A percentile compares a stretch with the other conserved stretches of the same genome.
These are phyloP conservation scores for Ceratobasidium sp. DNA, from an alignment of 1,284 basidiomycete species.

Conservation along the genomic window DNA sequence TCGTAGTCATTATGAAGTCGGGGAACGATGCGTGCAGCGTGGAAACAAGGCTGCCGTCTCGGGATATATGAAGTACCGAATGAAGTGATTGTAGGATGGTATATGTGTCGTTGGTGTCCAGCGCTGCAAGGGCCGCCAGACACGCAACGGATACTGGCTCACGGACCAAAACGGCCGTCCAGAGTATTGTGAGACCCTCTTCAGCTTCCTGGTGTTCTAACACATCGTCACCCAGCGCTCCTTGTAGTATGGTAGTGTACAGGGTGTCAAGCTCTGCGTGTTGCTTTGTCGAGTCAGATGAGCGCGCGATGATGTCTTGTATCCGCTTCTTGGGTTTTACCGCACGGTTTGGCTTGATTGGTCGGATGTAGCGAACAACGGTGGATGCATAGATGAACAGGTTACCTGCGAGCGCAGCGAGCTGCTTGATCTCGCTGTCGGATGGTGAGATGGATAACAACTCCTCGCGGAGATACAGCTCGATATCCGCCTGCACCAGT, in stretches of 20 bases:
- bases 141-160: neutral
- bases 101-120: neutral
- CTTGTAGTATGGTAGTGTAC: neutral
- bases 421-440: neutral
- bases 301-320: neutral
- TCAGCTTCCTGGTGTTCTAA: neutral
- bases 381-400: conserved; percentile 15
- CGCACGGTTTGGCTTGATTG: neutral
- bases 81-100: neutral
- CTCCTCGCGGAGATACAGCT: neutral
- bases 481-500: neutral
- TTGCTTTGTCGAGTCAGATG: neutral
- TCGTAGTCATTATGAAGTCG: neutral
- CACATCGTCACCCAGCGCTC: neutral
- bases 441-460: neutral
- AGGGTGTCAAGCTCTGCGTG: neutral
- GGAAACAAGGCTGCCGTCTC: neutral
- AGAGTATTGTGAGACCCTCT: neutral
- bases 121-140: neutral
- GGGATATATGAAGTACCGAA: neutral
- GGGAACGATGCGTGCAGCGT: conserved; percentile 10
- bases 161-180: conserved; percentile 1
- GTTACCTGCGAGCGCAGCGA: neutral
- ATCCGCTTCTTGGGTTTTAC: neutral
- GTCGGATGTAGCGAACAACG: neutral